Evolutionary conservation across 2,329 filamentous ascomycete species (phyloP), one percentile per base, ranked within the genome.

Genomic region (Phaeomoniella chlamydospora): DNA sequence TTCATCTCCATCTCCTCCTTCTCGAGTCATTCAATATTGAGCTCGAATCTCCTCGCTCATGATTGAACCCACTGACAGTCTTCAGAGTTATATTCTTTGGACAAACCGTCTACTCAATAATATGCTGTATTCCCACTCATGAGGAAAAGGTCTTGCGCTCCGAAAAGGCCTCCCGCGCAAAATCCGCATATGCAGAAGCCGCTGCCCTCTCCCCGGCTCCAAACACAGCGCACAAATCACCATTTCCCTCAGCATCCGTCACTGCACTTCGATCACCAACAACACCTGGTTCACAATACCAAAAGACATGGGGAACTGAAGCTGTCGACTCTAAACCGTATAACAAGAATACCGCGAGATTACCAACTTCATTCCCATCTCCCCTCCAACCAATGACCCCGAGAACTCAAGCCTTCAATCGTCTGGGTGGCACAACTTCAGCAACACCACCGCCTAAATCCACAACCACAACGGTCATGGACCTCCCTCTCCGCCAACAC

Each of bases 1-100:
- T 44, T 73, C 32, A 59, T 62, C 31, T 37, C 66, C 31, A 63
- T 61, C 44, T 68, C 64, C 30, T 59, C 64, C 43, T 58, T 66
- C 44, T 59, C 61, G 3, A 41, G 41, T 17, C 32, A 38, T 26
- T 37, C 38, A n/a, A 17, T 34, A 22, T 35, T 29, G 11, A 11
- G 40, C 42, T n/a, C 33, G 22, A 13, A 39, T 44, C 18, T 30
- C 42, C 31, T 33, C 15, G 31, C 14, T 15, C 30, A 29, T 10
- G 31, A 33, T 10, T 15, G 31, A 15, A 10, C 10, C 31, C 31
- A 33, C n/a, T n/a, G n/a, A n/a, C n/a, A n/a, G n/a, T n/a, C n/a
- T n/a, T n/a, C n/a, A n/a, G n/a, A n/a, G 34, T 10, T 18, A 13
- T 36, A 4, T 36, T 14, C n/a, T n/a, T 18, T 29, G 4, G 29